Evolutionary conservation across 2,329 filamentous ascomycete genomes (phyloP).

Genomic region (Epichloe scottii): DNA sequence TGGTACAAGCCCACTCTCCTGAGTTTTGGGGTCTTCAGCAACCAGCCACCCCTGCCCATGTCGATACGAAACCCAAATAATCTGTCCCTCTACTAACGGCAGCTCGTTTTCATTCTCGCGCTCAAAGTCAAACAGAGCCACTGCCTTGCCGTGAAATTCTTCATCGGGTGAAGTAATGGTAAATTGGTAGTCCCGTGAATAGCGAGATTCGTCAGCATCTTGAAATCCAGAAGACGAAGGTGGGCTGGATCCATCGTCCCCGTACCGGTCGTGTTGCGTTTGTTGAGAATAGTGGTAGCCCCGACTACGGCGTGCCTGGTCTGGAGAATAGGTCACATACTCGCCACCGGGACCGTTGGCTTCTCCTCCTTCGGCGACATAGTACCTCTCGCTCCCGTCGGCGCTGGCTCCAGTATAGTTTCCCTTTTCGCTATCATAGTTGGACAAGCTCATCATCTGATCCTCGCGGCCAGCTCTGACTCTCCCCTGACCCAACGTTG

Average conservation of each 20-base stretch:
- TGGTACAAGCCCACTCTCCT: conserved; percentile 86
- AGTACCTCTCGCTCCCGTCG: conserved; percentile 64
- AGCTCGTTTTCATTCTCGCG: conserved; percentile 95
- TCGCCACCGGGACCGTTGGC: conserved; percentile 68
- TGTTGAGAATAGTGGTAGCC: conserved; percentile 31
- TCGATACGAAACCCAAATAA: conserved; percentile 91
- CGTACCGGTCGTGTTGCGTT: conserved; percentile 37
- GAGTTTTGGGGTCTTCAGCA: conserved; percentile 87
- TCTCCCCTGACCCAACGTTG: conserved; percentile 29
- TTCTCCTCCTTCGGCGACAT: conserved; percentile 56
- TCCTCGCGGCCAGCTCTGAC: conserved; percentile 34
- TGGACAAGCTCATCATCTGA: conserved; percentile 32
- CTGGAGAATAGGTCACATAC: conserved; percentile 64
- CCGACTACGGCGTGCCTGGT: conserved; percentile 46
- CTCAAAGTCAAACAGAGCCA: conserved; percentile 89
- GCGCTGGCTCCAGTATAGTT: conserved; percentile 54
- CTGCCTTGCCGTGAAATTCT: conserved; percentile 93
- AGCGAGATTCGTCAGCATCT: conserved; percentile 61
- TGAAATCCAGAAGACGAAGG: conserved; percentile 45
- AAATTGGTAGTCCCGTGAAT: conserved; percentile 86
- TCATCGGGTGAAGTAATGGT: conserved; percentile 92
- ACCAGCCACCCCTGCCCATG: conserved; percentile 97
- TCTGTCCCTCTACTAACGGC: conserved; percentile 82
- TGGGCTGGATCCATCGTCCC: conserved; percentile 39
- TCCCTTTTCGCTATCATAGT: conserved; percentile 49